These are phyloP conservation scores for Cyberlindnera subsufficiens DNA, from an alignment of 805 yeast genomes.

Conservation along the genomic window DNA sequence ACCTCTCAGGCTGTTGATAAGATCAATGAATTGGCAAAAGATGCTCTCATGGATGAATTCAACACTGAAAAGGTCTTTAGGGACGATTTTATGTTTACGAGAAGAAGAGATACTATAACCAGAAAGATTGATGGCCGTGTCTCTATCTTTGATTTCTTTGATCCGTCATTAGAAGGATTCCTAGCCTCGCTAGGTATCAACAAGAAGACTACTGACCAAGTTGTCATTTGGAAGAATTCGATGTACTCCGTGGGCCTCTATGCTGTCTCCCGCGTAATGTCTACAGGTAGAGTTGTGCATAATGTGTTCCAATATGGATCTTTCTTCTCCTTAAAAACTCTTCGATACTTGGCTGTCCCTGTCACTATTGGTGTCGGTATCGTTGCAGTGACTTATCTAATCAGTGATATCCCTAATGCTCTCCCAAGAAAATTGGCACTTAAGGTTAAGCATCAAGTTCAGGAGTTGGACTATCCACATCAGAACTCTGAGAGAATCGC, in stretches of 20 bases:
- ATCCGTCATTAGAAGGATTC: constrained; percentile 63
- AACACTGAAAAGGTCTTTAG: constrained; percentile 55
- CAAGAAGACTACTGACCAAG: constrained; percentile 23
- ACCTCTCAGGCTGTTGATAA: constrained; percentile 58
- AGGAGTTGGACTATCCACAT: constrained; percentile 70
- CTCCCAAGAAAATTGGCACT: constrained; percentile 77
- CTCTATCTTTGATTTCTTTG: constrained; percentile 69
- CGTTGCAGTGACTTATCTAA: constrained; percentile 53
- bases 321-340: constrained; percentile 28
- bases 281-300: constrained; percentile 34
- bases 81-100: constrained; percentile 77
- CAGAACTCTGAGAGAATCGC: constrained; percentile 72
- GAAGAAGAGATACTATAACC: constrained; percentile 55
- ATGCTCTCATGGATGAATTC: constrained; percentile 56
- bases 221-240: constrained; percentile 25
- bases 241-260: constrained; percentile 24
- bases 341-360: constrained; percentile 50
- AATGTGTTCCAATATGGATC: constrained; percentile 32
- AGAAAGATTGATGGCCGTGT: constrained; percentile 56
- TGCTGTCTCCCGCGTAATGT: constrained; percentile 23
- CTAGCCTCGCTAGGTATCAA: constrained; percentile 24
- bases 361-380: constrained; percentile 43
- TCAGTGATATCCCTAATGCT: constrained; percentile 83
- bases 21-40: constrained; percentile 57
- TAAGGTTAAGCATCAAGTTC: constrained; percentile 59